Conservation (phyloP, 345 rosid genomes). For the Brassica incana region DNA sequence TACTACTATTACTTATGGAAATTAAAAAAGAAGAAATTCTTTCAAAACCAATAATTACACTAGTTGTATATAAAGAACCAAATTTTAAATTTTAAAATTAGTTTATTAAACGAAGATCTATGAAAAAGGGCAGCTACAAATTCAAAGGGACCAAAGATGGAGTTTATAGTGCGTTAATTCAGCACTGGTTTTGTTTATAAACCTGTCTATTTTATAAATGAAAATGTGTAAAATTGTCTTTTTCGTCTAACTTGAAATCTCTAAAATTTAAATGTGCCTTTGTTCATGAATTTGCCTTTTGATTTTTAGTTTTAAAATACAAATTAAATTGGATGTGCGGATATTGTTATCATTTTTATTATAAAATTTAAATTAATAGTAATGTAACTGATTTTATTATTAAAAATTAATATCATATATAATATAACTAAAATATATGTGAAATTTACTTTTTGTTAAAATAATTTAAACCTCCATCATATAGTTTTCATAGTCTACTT, state of each 20-base stretch:
- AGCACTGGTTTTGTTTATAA: background rate
- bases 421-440: too few species aligned
- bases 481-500: too few species aligned
- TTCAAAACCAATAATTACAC: background rate
- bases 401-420: too few species aligned
- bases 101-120: background rate
- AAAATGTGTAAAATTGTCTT: background rate
- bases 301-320: background rate
- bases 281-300: background rate
- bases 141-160: background rate
- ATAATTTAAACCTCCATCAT: too few species aligned
- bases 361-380: too few species aligned
- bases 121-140: background rate
- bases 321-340: too few species aligned
- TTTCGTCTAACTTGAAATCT: background rate
- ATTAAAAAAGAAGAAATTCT: background rate
- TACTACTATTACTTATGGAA: background rate
- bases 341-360: too few species aligned
- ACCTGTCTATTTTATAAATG: too few species aligned
- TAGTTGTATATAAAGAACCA: background rate
- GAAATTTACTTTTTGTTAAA: too few species aligned
- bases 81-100: background rate
- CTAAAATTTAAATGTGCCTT: background rate
- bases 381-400: too few species aligned
- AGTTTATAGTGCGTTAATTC: background rate